Percentiles rank a stretch among this genome's conserved stretches.
These are phyloP conservation scores for Glonium stellatum DNA, from an alignment of 495 filamentous ascomycete species.

Conservation along the genomic window DNA sequence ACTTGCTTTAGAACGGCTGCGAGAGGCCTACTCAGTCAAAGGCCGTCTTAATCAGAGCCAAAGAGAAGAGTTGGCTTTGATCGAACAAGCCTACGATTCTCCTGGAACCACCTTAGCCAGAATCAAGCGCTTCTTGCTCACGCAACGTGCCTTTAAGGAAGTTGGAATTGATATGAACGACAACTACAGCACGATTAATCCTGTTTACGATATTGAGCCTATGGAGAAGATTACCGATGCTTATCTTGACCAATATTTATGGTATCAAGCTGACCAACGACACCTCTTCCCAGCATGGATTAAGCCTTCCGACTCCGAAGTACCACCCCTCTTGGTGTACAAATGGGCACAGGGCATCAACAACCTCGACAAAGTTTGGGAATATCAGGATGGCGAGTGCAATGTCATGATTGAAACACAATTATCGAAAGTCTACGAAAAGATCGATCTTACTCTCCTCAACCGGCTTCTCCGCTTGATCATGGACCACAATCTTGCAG, in stretches of 20 bases:
- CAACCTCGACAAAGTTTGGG: conserved; percentile 97
- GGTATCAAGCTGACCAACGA: conserved; percentile 98
- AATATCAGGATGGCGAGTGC: conserved; percentile 88
- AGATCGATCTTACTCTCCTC: conserved; percentile 93
- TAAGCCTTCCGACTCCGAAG: conserved; percentile 97
- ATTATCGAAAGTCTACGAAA: conserved; percentile 97
- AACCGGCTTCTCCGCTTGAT: conserved; percentile 90
- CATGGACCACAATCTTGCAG: conserved; percentile 99
- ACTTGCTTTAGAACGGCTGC: conserved; percentile 84
- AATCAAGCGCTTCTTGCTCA: conserved; percentile 97
- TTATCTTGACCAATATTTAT: conserved; percentile 96
- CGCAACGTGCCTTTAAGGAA: conserved; percentile 97
- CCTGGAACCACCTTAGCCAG: conserved; percentile 92
- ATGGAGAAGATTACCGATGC: conserved; percentile 99
- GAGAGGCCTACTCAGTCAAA: conserved; percentile 97
- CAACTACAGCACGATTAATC: conserved; percentile 98
- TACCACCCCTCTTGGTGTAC: conserved; percentile 92
- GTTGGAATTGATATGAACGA: conserved; percentile 99
- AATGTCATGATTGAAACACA: conserved; percentile 99
- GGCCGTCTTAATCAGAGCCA: conserved; percentile 96
- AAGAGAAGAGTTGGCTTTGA: conserved; percentile 91
- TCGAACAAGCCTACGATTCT: conserved; percentile 98
- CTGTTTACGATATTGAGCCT: conserved; percentile 97
- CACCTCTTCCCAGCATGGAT: conserved; percentile 99
- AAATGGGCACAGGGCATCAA: conserved; percentile 99